Evolutionary conservation across 768 basidiomycete species (phyloP).

Genomic region (Pulveroboletus sp.): DNA sequence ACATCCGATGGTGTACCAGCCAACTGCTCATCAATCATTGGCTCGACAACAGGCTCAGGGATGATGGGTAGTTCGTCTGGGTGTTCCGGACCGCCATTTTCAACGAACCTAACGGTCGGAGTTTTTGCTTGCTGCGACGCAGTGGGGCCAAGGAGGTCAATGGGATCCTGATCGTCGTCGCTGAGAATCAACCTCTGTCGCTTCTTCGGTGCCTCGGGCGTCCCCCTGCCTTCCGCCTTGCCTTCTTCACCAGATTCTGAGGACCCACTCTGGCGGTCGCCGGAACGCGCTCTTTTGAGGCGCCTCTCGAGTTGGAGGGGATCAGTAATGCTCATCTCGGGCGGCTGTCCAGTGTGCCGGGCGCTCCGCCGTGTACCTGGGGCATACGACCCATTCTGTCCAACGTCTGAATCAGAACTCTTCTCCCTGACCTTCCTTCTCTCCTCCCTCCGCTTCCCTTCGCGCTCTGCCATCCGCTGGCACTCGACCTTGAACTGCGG

Average conservation of each 20-base stretch:
- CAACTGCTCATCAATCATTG: background rate
- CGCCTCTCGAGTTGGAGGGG: slow-evolving; percentile 69
- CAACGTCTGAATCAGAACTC: slow-evolving; percentile 18
- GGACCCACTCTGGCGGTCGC: slow-evolving; percentile 49
- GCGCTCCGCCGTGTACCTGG: slow-evolving; percentile 67
- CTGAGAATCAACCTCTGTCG: slow-evolving; percentile 44
- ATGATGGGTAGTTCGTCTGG: slow-evolving; percentile 14
- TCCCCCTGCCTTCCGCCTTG: slow-evolving; percentile 37
- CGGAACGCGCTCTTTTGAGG: slow-evolving; percentile 66
- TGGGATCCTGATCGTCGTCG: slow-evolving; percentile 49
- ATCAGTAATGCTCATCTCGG: slow-evolving; percentile 71
- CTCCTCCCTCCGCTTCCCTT: slow-evolving; percentile 62
- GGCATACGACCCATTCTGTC: slow-evolving; percentile 34
- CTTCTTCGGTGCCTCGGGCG: slow-evolving; percentile 46
- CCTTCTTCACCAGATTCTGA: slow-evolving; percentile 46
- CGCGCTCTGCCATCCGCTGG: slow-evolving; percentile 77
- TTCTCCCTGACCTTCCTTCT: slow-evolving; percentile 37
- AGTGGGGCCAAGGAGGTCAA: slow-evolving; percentile 36
- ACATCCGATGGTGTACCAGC: slow-evolving; percentile 7
- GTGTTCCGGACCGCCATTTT: slow-evolving; percentile 25
- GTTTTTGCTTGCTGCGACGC: slow-evolving; percentile 32
- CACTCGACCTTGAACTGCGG: slow-evolving; percentile 75
- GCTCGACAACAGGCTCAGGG: slow-evolving; percentile 2
- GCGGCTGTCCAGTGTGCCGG: slow-evolving; percentile 65
- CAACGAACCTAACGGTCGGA: slow-evolving; percentile 50